phyloP scores from a whole-genome alignment of 169 alveolate species.

The Babesia ovata region DNA sequence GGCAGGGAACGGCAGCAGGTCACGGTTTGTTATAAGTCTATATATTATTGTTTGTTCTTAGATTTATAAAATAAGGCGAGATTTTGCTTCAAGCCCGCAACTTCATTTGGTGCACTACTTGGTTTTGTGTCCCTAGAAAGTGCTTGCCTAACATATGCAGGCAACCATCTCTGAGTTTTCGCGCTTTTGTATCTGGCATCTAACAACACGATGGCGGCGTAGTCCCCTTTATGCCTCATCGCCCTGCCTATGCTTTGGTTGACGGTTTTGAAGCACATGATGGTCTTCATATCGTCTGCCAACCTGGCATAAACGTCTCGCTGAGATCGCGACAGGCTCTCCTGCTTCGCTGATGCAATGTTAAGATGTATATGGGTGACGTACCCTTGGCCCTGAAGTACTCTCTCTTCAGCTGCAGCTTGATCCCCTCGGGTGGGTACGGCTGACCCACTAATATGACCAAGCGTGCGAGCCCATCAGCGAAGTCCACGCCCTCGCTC shows the following conservation, averaged over 20 bases:
- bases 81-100: too few species aligned
- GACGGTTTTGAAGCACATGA: conserved; percentile 89
- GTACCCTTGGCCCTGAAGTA: conserved; percentile 18
- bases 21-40: too few species aligned
- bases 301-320: conserved; percentile 33
- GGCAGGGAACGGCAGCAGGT: too few species aligned
- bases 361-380: not conserved
- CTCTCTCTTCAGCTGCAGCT: conserved; percentile 39
- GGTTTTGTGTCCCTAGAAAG: not conserved
- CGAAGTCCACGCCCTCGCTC: conserved; percentile 97
- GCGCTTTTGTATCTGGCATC: conserved; percentile 81
- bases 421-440: conserved; percentile 71
- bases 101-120: too few species aligned
- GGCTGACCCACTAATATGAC: conserved; percentile 94
- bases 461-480: conserved; percentile 91
- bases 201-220: conserved; percentile 88
- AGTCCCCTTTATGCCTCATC: conserved; percentile 93
- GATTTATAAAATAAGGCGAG: too few species aligned
- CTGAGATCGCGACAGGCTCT: not conserved
- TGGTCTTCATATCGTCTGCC: conserved; percentile 71
- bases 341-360: not conserved
- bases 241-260: conserved; percentile 97
- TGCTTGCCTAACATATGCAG: not conserved
- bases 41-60: too few species aligned
- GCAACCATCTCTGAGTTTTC: not conserved